A percentile compares a stretch with the other conserved stretches of the same genome.
phyloP scores from a whole-genome alignment of 2,329 filamentous ascomycete genomes.

The Leptographium procerum region DNA sequence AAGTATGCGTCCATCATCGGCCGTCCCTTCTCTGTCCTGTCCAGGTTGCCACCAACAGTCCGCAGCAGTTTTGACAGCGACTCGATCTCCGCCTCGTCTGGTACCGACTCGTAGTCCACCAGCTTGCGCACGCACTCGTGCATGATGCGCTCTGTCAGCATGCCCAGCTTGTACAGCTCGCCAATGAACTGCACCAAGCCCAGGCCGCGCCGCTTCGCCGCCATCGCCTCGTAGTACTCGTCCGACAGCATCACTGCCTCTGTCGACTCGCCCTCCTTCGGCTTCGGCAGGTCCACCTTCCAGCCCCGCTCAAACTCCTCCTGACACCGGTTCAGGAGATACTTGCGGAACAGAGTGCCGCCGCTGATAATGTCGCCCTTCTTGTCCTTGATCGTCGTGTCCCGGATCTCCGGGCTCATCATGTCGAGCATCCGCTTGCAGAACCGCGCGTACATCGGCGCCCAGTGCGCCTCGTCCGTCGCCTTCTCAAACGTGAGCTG shows the following conservation, averaged over 20 bases:
- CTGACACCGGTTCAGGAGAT: conserved; percentile 94
- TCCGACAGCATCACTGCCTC: conserved; percentile 83
- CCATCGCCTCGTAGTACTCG: conserved; percentile 89
- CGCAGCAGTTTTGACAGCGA: conserved; percentile 85
- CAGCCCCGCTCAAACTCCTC: conserved; percentile 98
- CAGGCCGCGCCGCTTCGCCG: conserved; percentile 90
- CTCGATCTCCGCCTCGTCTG: conserved; percentile 93
- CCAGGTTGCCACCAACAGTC: conserved; percentile 83
- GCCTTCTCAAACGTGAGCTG: conserved; percentile 99
- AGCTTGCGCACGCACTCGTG: conserved; percentile 97
- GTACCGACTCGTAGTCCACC: conserved; percentile 85
- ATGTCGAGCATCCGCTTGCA: conserved; percentile 93
- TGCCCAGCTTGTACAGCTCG: conserved; percentile 95
- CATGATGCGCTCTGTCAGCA: conserved; percentile 99
- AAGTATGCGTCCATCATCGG: conserved; percentile 93
- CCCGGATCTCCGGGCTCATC: conserved; percentile 90
- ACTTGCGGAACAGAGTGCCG: conserved; percentile 94
- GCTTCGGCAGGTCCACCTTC: conserved; percentile 76
- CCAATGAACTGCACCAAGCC: conserved; percentile 99
- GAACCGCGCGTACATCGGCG: conserved; percentile 97
- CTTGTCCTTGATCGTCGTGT: conserved; percentile 91
- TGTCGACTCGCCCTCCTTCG: conserved; percentile 62
- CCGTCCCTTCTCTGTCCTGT: conserved; percentile 69
- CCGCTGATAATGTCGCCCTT: conserved; percentile 78
- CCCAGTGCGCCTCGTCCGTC: conserved; percentile 97